These are phyloP conservation scores for Colletotrichum sp. DNA, from an alignment of 2,329 filamentous ascomycete genomes.

Conservation along the genomic window DNA sequence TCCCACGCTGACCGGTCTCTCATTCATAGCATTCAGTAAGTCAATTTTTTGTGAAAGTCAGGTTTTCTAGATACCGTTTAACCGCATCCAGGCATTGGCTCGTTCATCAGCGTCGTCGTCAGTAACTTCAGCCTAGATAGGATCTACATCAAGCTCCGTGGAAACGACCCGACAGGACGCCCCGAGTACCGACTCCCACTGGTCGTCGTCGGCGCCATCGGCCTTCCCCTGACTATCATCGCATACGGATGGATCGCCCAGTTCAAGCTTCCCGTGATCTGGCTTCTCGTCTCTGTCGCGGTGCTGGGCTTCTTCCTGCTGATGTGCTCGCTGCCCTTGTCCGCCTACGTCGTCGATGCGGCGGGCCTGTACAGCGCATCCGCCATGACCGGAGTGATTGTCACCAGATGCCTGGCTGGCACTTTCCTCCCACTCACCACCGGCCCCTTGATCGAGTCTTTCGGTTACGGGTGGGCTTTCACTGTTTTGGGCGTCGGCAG, in stretches of 20 bases:
- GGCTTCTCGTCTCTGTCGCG: conserved; percentile 47
- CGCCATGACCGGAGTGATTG: conserved; percentile 60
- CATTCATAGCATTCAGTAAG: conserved; percentile 61
- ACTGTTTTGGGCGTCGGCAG: conserved; percentile 46
- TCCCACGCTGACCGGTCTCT: conserved; percentile 53
- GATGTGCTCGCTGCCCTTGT: conserved; percentile 53
- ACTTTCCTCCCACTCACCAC: conserved; percentile 60
- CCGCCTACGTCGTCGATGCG: conserved; percentile 61
- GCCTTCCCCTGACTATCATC: conserved; percentile 47
- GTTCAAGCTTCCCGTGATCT: conserved; percentile 40
- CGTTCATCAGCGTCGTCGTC: conserved; percentile 48
- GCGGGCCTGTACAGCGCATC: conserved; percentile 60
- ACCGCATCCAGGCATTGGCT: conserved; percentile 40
- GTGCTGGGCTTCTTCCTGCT: conserved; percentile 51
- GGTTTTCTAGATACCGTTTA: no score
- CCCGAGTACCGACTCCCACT: conserved; percentile 62
- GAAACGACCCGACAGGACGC: conserved; percentile 41
- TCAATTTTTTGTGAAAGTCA: neutral
- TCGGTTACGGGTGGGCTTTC: conserved; percentile 59
- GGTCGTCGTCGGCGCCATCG: conserved; percentile 47
- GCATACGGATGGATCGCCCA: conserved; percentile 58
- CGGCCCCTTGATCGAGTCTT: conserved; percentile 46
- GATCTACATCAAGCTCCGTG: conserved; percentile 54
- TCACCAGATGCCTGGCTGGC: conserved; percentile 57
- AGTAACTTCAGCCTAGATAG: conserved; percentile 57